Conservation (phyloP, 73 alveolate species). For the Breviolum minutum region DNA sequence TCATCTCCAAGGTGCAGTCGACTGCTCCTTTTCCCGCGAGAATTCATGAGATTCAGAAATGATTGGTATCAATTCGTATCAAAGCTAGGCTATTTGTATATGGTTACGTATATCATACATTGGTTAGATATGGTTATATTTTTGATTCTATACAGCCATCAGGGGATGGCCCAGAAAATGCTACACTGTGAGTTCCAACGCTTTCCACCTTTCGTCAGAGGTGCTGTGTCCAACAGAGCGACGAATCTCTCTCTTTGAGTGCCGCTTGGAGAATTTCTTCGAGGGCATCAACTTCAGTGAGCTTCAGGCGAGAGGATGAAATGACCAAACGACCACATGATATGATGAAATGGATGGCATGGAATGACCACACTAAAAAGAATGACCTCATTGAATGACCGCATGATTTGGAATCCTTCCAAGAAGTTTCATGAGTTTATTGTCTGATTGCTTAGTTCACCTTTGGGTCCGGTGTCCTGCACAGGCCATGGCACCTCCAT, state of each 20-base stretch:
- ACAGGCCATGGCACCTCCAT: slow-evolving; percentile 56
- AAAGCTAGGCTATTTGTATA: no score
- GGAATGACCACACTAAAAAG: not conserved
- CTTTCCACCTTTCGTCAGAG: not conserved
- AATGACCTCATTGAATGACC: not conserved
- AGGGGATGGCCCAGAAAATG: no score
- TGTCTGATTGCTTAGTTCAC: not conserved
- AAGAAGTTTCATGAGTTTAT: no score
- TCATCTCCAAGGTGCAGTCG: slow-evolving; percentile 41
- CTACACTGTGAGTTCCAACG: not conserved
- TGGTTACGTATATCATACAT: not conserved
- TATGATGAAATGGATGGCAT: no score
- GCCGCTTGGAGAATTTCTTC: slow-evolving; percentile 75
- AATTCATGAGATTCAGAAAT: no score
- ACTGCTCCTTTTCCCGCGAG: not conserved
- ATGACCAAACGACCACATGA: not conserved
- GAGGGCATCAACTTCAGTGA: slow-evolving; percentile 69
- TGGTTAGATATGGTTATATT: no score
- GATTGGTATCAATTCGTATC: no score
- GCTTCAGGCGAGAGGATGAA: slow-evolving; percentile 26
- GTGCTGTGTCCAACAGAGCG: slow-evolving; percentile 86
- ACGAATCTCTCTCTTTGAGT: slow-evolving; percentile 69
- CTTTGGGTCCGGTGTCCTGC: not conserved
- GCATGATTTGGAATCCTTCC: not conserved
- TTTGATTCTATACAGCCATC: no score